Base-by-base conservation (phyloP, 441 rosid genomes). In the Jatropha podagrica region DNA sequence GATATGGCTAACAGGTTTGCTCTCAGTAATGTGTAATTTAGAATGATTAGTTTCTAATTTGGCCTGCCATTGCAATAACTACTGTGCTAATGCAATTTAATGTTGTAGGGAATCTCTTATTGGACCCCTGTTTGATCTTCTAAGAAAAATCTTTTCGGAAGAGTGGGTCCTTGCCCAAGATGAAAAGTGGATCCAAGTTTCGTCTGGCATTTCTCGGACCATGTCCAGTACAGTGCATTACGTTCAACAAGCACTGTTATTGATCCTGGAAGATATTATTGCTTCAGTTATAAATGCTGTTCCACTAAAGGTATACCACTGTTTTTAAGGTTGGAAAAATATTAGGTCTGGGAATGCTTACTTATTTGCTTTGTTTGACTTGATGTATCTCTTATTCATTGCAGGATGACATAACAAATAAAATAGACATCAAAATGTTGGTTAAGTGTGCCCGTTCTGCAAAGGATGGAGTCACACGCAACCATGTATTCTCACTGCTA, bases 91-190 rank as follows among this genome's bases (percentile, higher is more conserved):
- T 72, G 60, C 17, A 58, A 65, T 72, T 78, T 54, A 48, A 70
- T 76, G 68, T 68, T 83, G 71, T 71, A 97, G 99, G 97, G 92
- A 87, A 73, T 83, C 75, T 76, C 91, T 95, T 37, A 71, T 97
- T 78, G 92, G 88, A 61, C 90, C 97, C 69, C 85, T 97, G 81
- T 91, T 92, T 84, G 86, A 86, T 86, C 90, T 97, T 83, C 90
- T 97, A 32, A 84, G 82, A 69, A 88, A 81, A 77, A 74, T 82
- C 3, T 85, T 86, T 83, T 88, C 87, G 0, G 76, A 86, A 70
- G 92, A 87, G 74, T 89, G 91, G 93, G 70, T 75, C 67, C 67
- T 79, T 58, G 64, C 81, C 17, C 74, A 65, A 18, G 87, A 86
- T 72, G 84, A 85, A 65, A 78, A 79, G 41, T 38, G 76, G 69